Percentiles rank a stretch among this genome's conserved stretches.
Evolutionary conservation across 2,329 filamentous ascomycete genomes (phyloP).

Genomic region (Colletotrichum viniferum): DNA sequence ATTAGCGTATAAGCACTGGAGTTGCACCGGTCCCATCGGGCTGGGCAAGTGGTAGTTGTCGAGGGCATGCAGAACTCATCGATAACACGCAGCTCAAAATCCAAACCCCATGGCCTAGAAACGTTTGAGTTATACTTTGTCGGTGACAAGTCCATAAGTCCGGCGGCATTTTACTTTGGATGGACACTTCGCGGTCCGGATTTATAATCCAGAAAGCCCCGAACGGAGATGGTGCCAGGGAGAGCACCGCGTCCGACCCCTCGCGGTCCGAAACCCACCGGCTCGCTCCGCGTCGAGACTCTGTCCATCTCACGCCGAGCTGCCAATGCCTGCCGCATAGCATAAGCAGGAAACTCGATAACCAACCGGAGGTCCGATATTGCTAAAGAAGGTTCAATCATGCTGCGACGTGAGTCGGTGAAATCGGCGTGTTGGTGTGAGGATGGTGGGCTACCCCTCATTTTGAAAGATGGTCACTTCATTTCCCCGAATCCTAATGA

Average conservation of each 20-base stretch:
- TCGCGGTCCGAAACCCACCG: not conserved
- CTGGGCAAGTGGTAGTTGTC: not conserved
- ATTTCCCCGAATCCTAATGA: not conserved
- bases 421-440: not conserved
- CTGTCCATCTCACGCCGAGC: not conserved
- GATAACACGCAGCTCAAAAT: not conserved
- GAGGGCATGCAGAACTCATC: rapidly evolving
- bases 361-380: slow-evolving; percentile 1
- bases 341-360: not conserved
- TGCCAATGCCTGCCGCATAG: not conserved
- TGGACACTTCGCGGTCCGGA: not conserved
- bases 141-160: not conserved
- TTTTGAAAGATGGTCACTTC: not conserved
- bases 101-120: not conserved
- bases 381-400: not conserved
- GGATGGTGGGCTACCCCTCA: slow-evolving; percentile 8
- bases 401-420: not conserved
- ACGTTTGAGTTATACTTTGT: not conserved
- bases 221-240: not conserved
- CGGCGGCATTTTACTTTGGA: rapidly evolving
- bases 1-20: not conserved
- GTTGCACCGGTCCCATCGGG: not conserved
- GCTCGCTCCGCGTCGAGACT: not conserved
- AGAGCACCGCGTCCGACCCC: not conserved
- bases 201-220: not conserved